Evolutionary conservation across 139 green algal genomes (phyloP).

Genomic region (Zygnema circumcarinatum): DNA sequence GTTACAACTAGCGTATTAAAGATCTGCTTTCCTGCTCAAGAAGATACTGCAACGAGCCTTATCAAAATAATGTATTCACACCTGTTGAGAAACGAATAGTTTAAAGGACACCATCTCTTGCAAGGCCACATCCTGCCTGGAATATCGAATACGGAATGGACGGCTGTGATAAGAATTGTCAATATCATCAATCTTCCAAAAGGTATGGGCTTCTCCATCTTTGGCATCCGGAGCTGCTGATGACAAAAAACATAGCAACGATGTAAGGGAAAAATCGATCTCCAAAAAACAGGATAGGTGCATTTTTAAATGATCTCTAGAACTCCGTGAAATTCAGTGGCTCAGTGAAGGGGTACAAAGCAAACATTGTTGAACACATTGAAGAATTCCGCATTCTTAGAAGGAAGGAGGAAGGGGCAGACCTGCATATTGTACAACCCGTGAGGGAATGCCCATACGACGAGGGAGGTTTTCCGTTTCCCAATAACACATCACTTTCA

Average conservation of each 20-base stretch:
- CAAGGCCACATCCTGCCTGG: conserved; percentile 39
- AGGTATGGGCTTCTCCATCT: conserved; percentile 31
- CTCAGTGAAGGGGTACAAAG: too few species aligned
- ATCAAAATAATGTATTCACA: not conserved
- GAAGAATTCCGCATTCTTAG: not conserved
- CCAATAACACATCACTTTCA: conserved; percentile 20
- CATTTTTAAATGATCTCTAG: too few species aligned
- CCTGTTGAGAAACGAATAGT: conserved; percentile 29
- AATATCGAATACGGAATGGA: conserved; percentile 44
- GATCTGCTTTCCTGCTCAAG: too few species aligned
- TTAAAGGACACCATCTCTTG: conserved; percentile 50
- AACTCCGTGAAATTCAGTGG: too few species aligned
- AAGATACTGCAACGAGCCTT: too few species aligned
- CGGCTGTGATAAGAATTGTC: conserved; percentile 49
- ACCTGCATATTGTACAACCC: conserved; percentile 29
- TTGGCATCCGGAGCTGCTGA: conserved; percentile 20
- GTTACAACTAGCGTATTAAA: too few species aligned
- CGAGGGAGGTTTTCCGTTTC: not conserved
- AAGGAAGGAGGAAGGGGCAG: not conserved
- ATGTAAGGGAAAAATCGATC: not conserved
- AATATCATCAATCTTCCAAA: conserved; percentile 40
- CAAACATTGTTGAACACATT: not conserved
- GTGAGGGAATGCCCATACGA: conserved; percentile 34
- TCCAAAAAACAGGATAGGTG: too few species aligned
- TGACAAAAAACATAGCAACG: not conserved